Percentiles rank a stretch among this genome's conserved stretches.
Conservation (phyloP, 2,329 filamentous ascomycete genomes). For the Orbilia oligospora region DNA sequence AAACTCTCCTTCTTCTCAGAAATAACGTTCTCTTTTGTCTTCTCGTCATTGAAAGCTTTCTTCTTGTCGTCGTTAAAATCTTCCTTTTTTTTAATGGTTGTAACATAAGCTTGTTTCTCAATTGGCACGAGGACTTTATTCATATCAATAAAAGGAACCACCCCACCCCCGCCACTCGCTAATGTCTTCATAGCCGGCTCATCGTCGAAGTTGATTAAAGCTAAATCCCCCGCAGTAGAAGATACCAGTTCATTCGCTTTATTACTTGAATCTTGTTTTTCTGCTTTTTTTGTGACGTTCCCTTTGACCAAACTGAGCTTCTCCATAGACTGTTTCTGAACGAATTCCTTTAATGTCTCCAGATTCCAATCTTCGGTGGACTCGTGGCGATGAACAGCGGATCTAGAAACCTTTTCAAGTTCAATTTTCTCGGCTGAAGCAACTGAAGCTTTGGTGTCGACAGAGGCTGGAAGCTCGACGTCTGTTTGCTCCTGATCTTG, state of each 20-base stretch:
- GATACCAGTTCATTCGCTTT: not conserved
- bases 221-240: not conserved
- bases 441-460: not conserved
- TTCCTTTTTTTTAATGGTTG: not conserved
- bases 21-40: not conserved
- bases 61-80: not conserved
- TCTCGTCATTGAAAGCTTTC: too few relatives aligned
- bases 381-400: not conserved
- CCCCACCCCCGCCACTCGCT: conserved; percentile 7
- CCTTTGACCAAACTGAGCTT: not conserved
- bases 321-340: conserved; percentile 8
- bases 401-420: not conserved
- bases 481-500: not conserved
- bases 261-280: not conserved
- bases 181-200: conserved; percentile 27
- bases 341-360: conserved; percentile 13
- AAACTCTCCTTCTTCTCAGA: not conserved
- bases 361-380: not conserved
- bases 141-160: conserved; percentile 1
- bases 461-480: not conserved
- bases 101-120: not conserved
- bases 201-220: conserved; percentile 41
- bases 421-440: not conserved
- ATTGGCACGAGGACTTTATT: conserved; percentile 24
- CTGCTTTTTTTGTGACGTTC: not conserved